A percentile compares a stretch with the other conserved stretches of the same genome.
These are phyloP conservation scores for Sporothrix mexicana DNA, from an alignment of 2,329 filamentous ascomycete species.

Conservation along the genomic window DNA sequence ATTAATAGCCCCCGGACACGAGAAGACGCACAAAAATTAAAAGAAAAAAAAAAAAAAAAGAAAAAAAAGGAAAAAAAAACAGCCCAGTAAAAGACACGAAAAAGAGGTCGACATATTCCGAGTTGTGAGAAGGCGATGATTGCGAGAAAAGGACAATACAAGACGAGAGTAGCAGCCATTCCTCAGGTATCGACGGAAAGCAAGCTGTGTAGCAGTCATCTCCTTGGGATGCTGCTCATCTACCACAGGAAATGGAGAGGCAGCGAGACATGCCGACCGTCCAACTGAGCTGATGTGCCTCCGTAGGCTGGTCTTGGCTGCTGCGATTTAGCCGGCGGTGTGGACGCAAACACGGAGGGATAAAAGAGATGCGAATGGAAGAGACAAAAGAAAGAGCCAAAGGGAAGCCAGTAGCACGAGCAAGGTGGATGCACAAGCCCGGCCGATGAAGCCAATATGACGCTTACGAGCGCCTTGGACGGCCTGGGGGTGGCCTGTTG, in stretches of 20 bases:
- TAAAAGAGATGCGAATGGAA: background rate
- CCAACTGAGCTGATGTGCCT: background rate
- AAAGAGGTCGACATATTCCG: no score
- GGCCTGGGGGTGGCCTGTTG: constrained; percentile 14
- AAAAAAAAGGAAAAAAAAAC: background rate
- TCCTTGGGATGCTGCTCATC: background rate
- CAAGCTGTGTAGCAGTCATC: background rate
- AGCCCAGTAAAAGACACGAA: no score
- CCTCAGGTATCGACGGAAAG: constrained; percentile 14
- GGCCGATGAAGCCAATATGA: background rate
- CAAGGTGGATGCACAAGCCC: constrained; percentile 10
- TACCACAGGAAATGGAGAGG: background rate
- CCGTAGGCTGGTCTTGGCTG: background rate
- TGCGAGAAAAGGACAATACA: no score
- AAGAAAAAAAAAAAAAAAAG: background rate
- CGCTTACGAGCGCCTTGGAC: background rate
- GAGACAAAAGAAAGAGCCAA: background rate
- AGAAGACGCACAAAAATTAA: background rate
- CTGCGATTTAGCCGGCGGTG: constrained; percentile 19
- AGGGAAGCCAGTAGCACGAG: background rate
- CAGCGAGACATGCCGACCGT: background rate
- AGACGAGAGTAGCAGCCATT: background rate
- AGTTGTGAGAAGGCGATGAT: no score
- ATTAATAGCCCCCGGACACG: constrained; percentile 21
- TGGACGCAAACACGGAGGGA: constrained; percentile 9